phyloP scores from a whole-genome alignment of 1,139 yeast species.

The Scheffersomyces cryptocercus region DNA sequence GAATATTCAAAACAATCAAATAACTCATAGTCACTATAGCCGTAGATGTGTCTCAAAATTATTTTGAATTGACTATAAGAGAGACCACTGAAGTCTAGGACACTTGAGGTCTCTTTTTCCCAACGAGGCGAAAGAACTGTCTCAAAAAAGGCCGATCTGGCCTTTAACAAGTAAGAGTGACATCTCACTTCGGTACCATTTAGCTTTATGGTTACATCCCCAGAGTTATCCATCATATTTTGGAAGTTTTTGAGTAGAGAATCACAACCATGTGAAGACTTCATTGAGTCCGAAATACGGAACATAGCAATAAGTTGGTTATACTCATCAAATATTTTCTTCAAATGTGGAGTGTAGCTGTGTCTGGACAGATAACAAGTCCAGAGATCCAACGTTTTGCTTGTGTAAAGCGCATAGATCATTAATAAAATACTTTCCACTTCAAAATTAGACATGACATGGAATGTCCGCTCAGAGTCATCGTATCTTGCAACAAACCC shows the following conservation, averaged over 20 bases:
- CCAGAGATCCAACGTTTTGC: constrained; percentile 27
- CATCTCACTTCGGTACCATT: constrained; percentile 43
- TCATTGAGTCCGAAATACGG: constrained; percentile 12
- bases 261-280: background rate
- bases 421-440: constrained; percentile 31
- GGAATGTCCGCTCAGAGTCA: constrained; percentile 10
- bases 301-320: constrained; percentile 13
- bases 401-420: constrained; percentile 37
- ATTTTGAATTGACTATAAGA: constrained; percentile 46
- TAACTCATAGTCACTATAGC: constrained; percentile 45
- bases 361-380: constrained; percentile 18
- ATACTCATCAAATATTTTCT: constrained; percentile 12
- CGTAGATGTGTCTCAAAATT: constrained; percentile 60
- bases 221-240: constrained; percentile 9
- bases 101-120: constrained; percentile 29
- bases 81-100: constrained; percentile 48
- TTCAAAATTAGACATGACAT: constrained; percentile 20
- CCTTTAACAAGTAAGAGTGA: constrained; percentile 52
- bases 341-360: constrained; percentile 19
- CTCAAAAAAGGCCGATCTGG: constrained; percentile 66
- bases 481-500: constrained; percentile 25
- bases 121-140: constrained; percentile 59
- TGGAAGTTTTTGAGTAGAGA: background rate
- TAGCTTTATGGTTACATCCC: constrained; percentile 28
- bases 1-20: constrained; percentile 38